These are phyloP conservation scores for Candida dajiaensis DNA, from an alignment of 805 yeast genomes.

Conservation along the genomic window DNA sequence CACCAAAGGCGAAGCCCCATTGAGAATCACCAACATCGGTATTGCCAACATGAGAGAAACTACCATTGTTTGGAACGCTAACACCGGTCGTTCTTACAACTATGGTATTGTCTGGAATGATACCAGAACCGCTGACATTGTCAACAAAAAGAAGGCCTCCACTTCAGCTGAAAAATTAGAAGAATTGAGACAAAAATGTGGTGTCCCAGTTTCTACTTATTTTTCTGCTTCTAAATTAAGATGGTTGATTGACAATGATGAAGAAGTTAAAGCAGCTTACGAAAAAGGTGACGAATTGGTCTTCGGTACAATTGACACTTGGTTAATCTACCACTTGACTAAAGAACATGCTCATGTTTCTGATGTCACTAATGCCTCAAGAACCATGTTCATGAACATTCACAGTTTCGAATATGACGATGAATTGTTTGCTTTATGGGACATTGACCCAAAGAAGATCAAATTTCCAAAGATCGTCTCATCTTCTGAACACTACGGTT, in stretches of 20 bases:
- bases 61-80: slow-evolving; percentile 78
- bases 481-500: slow-evolving; percentile 73
- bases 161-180: slow-evolving; percentile 51
- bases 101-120: slow-evolving; percentile 95
- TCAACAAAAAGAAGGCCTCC: slow-evolving; percentile 51
- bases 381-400: slow-evolving; percentile 86
- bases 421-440: slow-evolving; percentile 72
- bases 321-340: slow-evolving; percentile 85
- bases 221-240: slow-evolving; percentile 86
- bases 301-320: slow-evolving; percentile 93
- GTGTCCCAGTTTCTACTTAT: slow-evolving; percentile 85
- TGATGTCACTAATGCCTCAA: slow-evolving; percentile 86
- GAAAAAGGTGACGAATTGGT: slow-evolving; percentile 71
- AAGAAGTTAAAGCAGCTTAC: slow-evolving; percentile 57
- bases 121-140: slow-evolving; percentile 74
- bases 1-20: slow-evolving; percentile 42
- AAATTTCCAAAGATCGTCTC: slow-evolving; percentile 73
- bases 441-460: slow-evolving; percentile 61
- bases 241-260: slow-evolving; percentile 83
- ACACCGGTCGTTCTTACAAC: slow-evolving; percentile 80
- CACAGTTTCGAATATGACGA: slow-evolving; percentile 71
- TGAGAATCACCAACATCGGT: slow-evolving; percentile 69
- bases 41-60: slow-evolving; percentile 97
- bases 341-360: slow-evolving; percentile 64
- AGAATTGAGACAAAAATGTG: slow-evolving; percentile 59